Evolutionary conservation across 106 monocot genomes (phyloP), one percentile per base, ranked within the genome.

Genomic region (Hemerocallis citrina): DNA sequence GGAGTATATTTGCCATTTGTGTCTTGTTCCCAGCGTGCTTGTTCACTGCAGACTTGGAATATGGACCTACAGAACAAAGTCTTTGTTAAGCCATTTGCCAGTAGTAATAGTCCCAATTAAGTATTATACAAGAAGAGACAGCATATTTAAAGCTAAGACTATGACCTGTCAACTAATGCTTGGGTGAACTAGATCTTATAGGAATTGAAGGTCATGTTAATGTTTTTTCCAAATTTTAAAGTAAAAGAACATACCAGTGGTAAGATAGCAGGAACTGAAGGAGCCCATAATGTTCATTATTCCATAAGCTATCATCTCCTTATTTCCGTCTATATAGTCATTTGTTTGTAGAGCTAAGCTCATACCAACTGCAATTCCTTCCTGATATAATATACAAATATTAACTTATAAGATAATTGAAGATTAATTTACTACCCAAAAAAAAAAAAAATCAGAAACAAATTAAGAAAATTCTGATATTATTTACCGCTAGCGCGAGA

Each of bases 231-330:
- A n/a, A n/a, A n/a, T n/a, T n/a, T n/a, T n/a, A n/a, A n/a, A n/a
- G n/a, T n/a, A n/a, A n/a, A n/a, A n/a, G n/a, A n/a, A 12, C 43
- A 62, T 52, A 87, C 86, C 86, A 33, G 82, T 79, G 8, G 87
- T 82, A 9, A 87, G 73, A 72, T 81, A 82, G 71, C 92, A 86
- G 1, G 92, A 92, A 62, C 75, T 77, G 31, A 79, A 77, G 35
- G 92, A 92, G 12, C 92, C 92, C 52, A 49, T 62, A 16, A 92
- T 75, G 67, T 92, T 86, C 92, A 92, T 86, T 15, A 80, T 61
- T 16, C 92, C 92, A 55, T 75, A 92, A 9, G 92, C 92, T 40
- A 86, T 75, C 86, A 92, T 86, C 72, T 92, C 92, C 52, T 92
- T 86, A 62, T 92, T 92, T 19, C 83, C 92, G 58, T 92, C 92